Evolutionary conservation across 1,139 yeast species (phyloP).

Genomic region (Debaryomyces coudertii): DNA sequence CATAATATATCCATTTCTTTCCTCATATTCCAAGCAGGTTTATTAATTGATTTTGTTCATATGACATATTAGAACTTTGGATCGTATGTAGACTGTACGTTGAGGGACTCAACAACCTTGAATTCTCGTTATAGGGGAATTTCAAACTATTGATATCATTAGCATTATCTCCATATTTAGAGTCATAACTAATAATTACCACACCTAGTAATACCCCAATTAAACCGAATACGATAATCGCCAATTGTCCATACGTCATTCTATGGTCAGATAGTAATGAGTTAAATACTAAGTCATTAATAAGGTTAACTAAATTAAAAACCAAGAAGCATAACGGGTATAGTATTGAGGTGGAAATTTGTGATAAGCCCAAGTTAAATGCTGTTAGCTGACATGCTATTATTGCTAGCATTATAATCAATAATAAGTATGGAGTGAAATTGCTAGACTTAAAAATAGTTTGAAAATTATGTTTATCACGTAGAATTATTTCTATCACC

Average conservation of each 20-base stretch:
- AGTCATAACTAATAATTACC: constrained; percentile 48
- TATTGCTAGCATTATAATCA: constrained; percentile 61
- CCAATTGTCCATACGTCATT: constrained; percentile 35
- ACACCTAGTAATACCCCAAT: constrained; percentile 46
- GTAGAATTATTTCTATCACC: constrained; percentile 48
- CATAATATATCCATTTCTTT: background rate
- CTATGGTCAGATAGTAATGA: constrained; percentile 31
- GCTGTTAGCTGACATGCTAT: constrained; percentile 78
- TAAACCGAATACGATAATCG: constrained; percentile 43
- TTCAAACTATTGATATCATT: constrained; percentile 21
- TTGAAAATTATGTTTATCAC: constrained; percentile 28
- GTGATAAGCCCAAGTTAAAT: constrained; percentile 72
- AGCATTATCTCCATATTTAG: constrained; percentile 31
- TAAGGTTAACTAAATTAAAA: constrained; percentile 72
- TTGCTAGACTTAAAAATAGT: constrained; percentile 26
- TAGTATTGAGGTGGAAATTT: constrained; percentile 73
- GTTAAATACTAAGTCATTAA: constrained; percentile 68
- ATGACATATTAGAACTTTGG: constrained; percentile 19
- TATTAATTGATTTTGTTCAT: constrained; percentile 25
- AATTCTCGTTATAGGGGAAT: constrained; percentile 25
- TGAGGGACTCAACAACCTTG: background rate
- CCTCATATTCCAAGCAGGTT: constrained; percentile 17
- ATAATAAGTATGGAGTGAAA: constrained; percentile 50
- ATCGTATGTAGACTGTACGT: constrained; percentile 5
- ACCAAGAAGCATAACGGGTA: constrained; percentile 87